Percentiles rank a stretch among this genome's conserved stretches.
Evolutionary conservation across 1,284 basidiomycete species (phyloP).

Genomic region (Calocybe gambosa): DNA sequence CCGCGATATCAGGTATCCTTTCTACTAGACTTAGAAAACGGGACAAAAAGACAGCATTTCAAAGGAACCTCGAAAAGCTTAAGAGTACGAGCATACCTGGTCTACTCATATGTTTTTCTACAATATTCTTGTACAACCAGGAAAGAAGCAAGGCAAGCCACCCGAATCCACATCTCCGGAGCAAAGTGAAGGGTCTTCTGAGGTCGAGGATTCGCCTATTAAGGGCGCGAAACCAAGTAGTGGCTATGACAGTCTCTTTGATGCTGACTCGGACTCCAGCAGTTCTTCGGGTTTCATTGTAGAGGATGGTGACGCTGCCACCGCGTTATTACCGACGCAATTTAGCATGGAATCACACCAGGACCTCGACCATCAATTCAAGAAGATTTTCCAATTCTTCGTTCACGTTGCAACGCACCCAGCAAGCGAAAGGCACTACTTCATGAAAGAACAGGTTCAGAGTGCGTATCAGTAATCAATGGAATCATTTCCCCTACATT

Average conservation of each 20-base stretch:
- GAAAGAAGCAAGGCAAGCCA: slow-evolving; percentile 42
- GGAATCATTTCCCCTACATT: not conserved
- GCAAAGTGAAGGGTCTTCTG: slow-evolving; percentile 21
- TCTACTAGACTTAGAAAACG: slow-evolving; percentile 33
- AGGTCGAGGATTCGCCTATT: slow-evolving; percentile 30
- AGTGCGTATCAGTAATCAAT: slow-evolving; percentile 32
- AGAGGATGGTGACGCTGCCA: slow-evolving; percentile 53
- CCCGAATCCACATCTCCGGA: slow-evolving; percentile 32
- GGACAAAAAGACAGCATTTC: slow-evolving; percentile 52
- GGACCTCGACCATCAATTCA: slow-evolving; percentile 72
- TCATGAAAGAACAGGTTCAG: slow-evolving; percentile 48
- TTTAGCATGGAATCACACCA: slow-evolving; percentile 77
- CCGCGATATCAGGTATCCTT: slow-evolving; percentile 48
- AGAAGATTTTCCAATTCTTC: slow-evolving; percentile 80
- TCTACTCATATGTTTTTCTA: not conserved
- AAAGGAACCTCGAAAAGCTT: slow-evolving; percentile 58
- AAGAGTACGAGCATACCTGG: slow-evolving; percentile 38
- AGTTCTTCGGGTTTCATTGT: slow-evolving; percentile 62
- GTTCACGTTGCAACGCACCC: slow-evolving; percentile 70
- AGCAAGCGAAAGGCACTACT: slow-evolving; percentile 41
- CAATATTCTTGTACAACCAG: slow-evolving; percentile 19
- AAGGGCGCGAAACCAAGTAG: slow-evolving; percentile 35
- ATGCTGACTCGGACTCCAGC: slow-evolving; percentile 24
- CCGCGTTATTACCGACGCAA: slow-evolving; percentile 54
- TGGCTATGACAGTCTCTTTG: slow-evolving; percentile 31